Conservation (phyloP, 805 yeast species). For the Wickerhamomyces alni region DNA sequence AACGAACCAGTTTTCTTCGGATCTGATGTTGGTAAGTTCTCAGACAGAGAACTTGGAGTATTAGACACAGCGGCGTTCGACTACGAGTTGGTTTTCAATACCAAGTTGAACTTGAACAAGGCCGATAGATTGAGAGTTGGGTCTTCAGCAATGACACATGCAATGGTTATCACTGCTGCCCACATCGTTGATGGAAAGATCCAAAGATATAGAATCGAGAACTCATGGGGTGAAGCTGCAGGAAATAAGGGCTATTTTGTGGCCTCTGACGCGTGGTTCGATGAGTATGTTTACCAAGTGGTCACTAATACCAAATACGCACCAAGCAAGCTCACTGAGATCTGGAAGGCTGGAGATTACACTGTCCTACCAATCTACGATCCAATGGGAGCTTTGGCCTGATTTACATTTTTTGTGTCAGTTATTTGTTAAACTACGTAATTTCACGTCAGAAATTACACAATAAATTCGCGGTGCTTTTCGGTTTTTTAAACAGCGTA, state of each 20-base stretch:
- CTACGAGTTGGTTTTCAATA: constrained; percentile 50
- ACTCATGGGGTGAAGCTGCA: constrained; percentile 64
- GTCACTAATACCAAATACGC: constrained; percentile 49
- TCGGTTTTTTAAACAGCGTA: too few species aligned
- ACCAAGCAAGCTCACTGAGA: constrained; percentile 31
- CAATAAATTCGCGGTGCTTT: too few species aligned
- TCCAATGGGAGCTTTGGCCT: constrained; percentile 69
- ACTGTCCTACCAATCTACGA: constrained; percentile 64
- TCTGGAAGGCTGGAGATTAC: constrained; percentile 39
- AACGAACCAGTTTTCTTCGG: constrained; percentile 82
- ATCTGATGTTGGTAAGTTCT: constrained; percentile 73
- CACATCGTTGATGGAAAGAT: constrained; percentile 65
- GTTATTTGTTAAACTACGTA: too few species aligned
- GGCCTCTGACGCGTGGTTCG: constrained; percentile 65
- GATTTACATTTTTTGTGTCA: not conserved
- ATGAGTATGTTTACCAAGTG: constrained; percentile 66
- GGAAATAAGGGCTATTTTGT: constrained; percentile 63
- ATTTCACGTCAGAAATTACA: too few species aligned
- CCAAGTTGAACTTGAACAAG: constrained; percentile 47
- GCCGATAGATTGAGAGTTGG: constrained; percentile 62
- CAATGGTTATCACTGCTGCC: constrained; percentile 78
- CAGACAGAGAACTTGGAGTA: constrained; percentile 52
- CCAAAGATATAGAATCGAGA: constrained; percentile 63
- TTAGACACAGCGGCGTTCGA: constrained; percentile 68
- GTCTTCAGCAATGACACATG: constrained; percentile 79